Evolutionary conservation across 2,329 filamentous ascomycete genomes (phyloP), one percentile per base, ranked within the genome.

Genomic region (Fusarium tupiense): DNA sequence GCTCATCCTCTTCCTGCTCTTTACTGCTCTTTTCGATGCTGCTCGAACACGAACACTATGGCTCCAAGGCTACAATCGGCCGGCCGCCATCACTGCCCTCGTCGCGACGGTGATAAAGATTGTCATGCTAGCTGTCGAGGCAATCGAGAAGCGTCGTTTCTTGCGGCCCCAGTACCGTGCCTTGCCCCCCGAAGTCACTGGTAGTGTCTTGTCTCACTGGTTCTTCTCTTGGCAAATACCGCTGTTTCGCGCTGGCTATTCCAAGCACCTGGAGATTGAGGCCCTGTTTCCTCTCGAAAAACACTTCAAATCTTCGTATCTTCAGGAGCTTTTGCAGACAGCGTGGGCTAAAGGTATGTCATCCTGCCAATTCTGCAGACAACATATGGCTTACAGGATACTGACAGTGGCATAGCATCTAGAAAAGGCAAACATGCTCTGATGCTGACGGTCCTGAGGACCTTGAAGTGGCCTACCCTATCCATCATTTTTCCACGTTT

Each of bases 191-290:
- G 72, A 70, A 47, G 56, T 59, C 1, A 74, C 72, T 1, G 61
- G 71, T 10, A 56, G 71, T 8, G 24, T 76, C 20, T 62, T 75
- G 31, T 61, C 69, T 20, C 63, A 66, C 38, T 66, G 69, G 74
- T 41, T 73, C n/a, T 76, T 76, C 29, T 71, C 63, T 3, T 76
- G 74, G 74, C 61, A 71, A 5, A 31, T 66, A 17, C 54, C 74
- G 2, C 20, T 76, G 11, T 75, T 76, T 16, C 61, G 59, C 4
- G 17, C 40, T 37, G 74, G 74, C 3, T 76, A 76, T 19, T 71
- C 65, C 11, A 40, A 67, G 0, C 38, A 67, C 2, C n/a, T 76
- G 13, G 49, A 65, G 7, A 67, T 73, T n/a, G 69, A 71, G 11
- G 16, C 43, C 11, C 8, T 76, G 11, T 71, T 67, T 6, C 63